Base-by-base conservation (phyloP, 441 rosid species). In the Macaranga tanarius region DNA sequence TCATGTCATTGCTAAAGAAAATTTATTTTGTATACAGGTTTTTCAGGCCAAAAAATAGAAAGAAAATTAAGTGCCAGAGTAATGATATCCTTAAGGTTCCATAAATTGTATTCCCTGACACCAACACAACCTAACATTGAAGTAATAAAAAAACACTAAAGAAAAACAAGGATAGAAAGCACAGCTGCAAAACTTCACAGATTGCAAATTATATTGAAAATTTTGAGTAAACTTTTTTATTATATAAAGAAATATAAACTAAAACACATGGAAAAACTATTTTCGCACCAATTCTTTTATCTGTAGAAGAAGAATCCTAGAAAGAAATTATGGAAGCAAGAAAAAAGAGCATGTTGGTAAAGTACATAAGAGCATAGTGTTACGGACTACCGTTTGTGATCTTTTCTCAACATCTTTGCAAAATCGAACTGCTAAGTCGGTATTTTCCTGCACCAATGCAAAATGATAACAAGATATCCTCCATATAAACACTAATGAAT, bases 381-480 rank as follows among this genome's bases (percentile, higher is more conserved):
- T 71, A 73, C 66, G 16, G 63, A 84, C 65, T 87, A 95, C 98
- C 96, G 51, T 16, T 67, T 87, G 90, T 48, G 98, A 89, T 87
- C 99, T 83, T 55, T 83, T 80, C 87, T 95, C 93, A 31, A 95
- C 96, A 76, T 91, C 97, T 82, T 90, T 95, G 90, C 98, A 95
- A 78, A 95, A 92, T 40, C 90, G 86, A 84, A 95, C 82, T 31
- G 77, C 97, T 73, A 90, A 71, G 76, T 95, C 99, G 7, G 75
- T 44, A 56, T 71, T 67, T 9, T 85, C 94, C 97, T 92, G 83
- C 79, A 83, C 47, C 65, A 67, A 71, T 10, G 19, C 72, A 81
- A 61, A 20, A 38, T 20, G 57, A 72, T 9, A 16, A 65, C 20
- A 65, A 6, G 1, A 25, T 57, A 23, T 16, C 17, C 19, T 69